Evolutionary conservation across 139 green algal species (phyloP), one percentile per base, ranked within the genome.

Genomic region (Zygnema cylindricum): DNA sequence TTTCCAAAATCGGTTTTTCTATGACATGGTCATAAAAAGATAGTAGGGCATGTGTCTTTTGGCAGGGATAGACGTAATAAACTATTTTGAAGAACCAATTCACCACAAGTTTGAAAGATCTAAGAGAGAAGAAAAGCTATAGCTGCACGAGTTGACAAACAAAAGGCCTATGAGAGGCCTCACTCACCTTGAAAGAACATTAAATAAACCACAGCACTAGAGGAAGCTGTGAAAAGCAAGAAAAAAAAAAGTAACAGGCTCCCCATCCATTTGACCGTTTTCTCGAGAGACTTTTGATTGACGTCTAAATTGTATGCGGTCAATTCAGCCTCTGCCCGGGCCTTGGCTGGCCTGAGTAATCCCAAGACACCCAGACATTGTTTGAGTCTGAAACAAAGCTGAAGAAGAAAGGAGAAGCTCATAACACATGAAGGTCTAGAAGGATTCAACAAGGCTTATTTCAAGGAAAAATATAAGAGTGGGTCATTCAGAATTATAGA

Each of bases 191-290:
- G 49, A 25, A 38, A 23, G 39, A 85, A 73, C 40, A 85, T 42
- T 39, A 85, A 63, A 1, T 76, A 55, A 1, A 63, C 40, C 33
- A 85, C 69, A 38, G 39, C 78, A 7, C 23, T 41, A 63, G 33
- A 55, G 43, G 78, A 42, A 41, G 43, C 39, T 38, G 39, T 63
- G 38, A 85, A 63, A 1, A 85, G 39, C 22, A 85, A 33, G 38
- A 85, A 32, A 63, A 85, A 41, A 35, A 63, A 30, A 33, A 85
- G 78, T 41, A 85, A n/a, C 33, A 85, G 39, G 23, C 71, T 23
- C 81, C 73, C 36, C 81, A 69, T 42, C 81, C 39, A 86, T 23
- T 43, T n/a, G 0, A 86, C 81, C 30, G 81, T 86, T 42, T n/a
- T 63, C 25, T 86, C 81, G 0, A 86, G 38, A 0, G 81, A 79